Conservation (phyloP, 306 rosid genomes). For the Aeschynomene evenia region DNA sequence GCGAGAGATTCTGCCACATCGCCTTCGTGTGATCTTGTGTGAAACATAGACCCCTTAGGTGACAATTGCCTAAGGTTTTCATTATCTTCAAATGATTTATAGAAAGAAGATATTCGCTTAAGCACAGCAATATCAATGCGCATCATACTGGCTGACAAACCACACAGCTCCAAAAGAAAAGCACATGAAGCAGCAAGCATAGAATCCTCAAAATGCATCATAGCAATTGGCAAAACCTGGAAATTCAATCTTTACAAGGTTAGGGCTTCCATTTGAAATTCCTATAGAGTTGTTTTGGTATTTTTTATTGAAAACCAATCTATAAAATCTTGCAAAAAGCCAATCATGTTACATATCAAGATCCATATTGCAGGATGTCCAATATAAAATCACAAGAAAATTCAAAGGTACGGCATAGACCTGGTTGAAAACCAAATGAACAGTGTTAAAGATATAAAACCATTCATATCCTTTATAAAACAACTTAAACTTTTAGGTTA, state of each 20-base stretch:
- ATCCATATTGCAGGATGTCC: constrained; percentile 7
- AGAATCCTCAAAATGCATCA: constrained; percentile 84
- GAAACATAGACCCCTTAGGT: constrained; percentile 67
- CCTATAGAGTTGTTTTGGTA: not conserved
- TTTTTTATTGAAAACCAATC: constrained; percentile 8
- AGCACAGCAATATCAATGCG: constrained; percentile 74
- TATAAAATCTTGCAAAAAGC: not conserved
- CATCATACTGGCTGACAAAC: constrained; percentile 82
- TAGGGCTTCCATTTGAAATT: constrained; percentile 26
- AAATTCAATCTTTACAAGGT: constrained; percentile 26
- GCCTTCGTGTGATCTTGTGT: constrained; percentile 63
- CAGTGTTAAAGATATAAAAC: not conserved
- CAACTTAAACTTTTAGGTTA: constrained; percentile 22
- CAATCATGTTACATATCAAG: constrained; percentile 1
- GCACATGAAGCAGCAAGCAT: constrained; percentile 86
- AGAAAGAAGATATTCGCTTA: constrained; percentile 76
- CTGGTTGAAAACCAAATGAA: constrained; percentile 18
- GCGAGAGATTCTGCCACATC: constrained; percentile 76
- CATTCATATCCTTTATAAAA: constrained; percentile 7
- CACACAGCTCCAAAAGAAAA: constrained; percentile 87
- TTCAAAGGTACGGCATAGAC: not conserved
- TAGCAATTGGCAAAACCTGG: constrained; percentile 85
- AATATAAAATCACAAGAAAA: constrained; percentile 14
- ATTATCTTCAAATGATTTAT: constrained; percentile 55
- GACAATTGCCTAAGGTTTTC: constrained; percentile 65